phyloP scores from a whole-genome alignment of 345 rosid genomes.

The Hevea brasiliensis region DNA sequence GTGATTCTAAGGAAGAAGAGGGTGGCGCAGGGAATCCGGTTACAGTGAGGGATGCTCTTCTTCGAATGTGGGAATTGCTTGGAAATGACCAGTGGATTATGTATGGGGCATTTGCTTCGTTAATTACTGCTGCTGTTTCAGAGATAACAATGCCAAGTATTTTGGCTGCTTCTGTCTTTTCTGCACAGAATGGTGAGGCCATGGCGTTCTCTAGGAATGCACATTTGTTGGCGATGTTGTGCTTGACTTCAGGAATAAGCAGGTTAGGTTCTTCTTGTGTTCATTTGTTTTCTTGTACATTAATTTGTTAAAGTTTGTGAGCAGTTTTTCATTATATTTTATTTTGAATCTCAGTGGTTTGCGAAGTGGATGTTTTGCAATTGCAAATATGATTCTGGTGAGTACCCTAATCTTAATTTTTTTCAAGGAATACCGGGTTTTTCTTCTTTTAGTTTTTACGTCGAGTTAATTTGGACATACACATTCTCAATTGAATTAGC shows the following conservation, averaged over 20 bases:
- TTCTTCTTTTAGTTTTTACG: neutral
- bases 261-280: neutral
- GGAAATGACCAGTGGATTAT: constrained; percentile 43
- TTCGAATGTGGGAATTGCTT: constrained; percentile 45
- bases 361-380: constrained; percentile 54
- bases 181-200: constrained; percentile 40
- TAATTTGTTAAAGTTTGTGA: neutral
- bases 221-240: constrained; percentile 36
- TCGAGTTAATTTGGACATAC: neutral
- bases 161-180: constrained; percentile 48
- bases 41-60: constrained; percentile 34
- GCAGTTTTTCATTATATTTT: neutral
- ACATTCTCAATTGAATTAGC: too few species aligned
- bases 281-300: neutral
- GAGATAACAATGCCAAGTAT: constrained; percentile 53
- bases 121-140: constrained; percentile 47
- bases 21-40: constrained; percentile 19
- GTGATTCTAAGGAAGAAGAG: constrained; percentile 13
- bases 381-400: constrained; percentile 48
- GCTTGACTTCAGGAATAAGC: constrained; percentile 49
- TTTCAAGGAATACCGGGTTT: neutral
- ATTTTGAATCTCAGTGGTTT: constrained; percentile 27
- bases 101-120: constrained; percentile 38
- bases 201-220: constrained; percentile 30
- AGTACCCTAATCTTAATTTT: constrained; percentile 9